Conservation (phyloP, 2,329 filamentous ascomycete genomes). For the Arthrocladium fulminans region DNA sequence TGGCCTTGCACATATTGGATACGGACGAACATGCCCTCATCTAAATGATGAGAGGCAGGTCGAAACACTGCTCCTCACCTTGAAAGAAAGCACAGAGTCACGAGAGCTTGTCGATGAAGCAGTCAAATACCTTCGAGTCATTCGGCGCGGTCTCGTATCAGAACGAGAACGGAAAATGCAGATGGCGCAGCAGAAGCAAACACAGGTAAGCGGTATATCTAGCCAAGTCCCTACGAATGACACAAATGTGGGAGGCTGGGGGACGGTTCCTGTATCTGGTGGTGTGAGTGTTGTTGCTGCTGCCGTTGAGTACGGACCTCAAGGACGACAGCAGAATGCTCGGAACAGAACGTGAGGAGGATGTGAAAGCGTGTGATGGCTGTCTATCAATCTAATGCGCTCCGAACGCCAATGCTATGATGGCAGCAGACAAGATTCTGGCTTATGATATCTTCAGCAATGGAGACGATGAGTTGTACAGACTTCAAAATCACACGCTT, state of each 20-base stretch:
- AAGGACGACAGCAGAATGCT: not conserved
- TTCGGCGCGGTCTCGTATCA: conserved; percentile 48
- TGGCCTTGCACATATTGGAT: conserved; percentile 52
- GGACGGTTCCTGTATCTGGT: not conserved
- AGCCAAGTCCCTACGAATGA: not conserved
- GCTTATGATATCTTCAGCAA: not conserved
- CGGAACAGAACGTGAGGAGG: not conserved
- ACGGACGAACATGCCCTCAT: conserved; percentile 51
- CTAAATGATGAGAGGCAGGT: conserved; percentile 56
- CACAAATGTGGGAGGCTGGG: not conserved
- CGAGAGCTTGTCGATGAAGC: conserved; percentile 46
- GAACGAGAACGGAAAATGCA: conserved; percentile 34
- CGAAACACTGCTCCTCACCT: conserved; percentile 52
- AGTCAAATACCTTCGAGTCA: conserved; percentile 47
- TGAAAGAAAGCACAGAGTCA: conserved; percentile 52
- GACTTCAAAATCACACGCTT: no score
- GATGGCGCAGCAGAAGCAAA: not conserved
- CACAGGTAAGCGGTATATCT: not conserved
- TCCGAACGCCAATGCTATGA: no score
- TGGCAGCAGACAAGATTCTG: no score
- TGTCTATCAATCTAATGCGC: no score
- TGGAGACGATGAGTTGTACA: not conserved
- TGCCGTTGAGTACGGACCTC: not conserved
- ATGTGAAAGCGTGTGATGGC: no score
- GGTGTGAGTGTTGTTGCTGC: not conserved